These are phyloP conservation scores for Nakazawaea siamensis DNA, from an alignment of 805 yeast species.

Conservation along the genomic window DNA sequence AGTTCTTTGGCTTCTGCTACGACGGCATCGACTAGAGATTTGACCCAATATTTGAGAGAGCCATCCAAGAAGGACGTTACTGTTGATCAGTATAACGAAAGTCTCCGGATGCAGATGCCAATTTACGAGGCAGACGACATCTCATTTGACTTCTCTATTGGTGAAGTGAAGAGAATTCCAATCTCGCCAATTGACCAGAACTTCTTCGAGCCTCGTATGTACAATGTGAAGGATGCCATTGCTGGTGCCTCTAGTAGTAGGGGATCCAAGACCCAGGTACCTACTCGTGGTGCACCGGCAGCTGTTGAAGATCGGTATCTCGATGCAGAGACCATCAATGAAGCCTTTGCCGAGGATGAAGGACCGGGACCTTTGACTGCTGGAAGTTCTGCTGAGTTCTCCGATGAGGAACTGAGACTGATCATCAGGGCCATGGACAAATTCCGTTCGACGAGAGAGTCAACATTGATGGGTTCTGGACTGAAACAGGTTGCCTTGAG, in stretches of 20 bases:
- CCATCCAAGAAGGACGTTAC: conserved; percentile 5
- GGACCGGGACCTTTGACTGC: background rate
- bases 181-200: conserved; percentile 10
- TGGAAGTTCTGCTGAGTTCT: background rate
- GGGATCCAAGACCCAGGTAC: background rate
- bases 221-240: background rate
- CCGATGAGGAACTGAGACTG: conserved; percentile 4
- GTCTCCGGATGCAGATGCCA: background rate
- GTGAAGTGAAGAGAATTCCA: conserved; percentile 6
- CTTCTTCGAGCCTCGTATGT: conserved; percentile 6
- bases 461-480: background rate
- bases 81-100: conserved; percentile 5
- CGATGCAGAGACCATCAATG: conserved; percentile 7
- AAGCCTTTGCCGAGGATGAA: background rate
- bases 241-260: background rate
- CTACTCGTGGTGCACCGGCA: too few species aligned
- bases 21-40: conserved; percentile 7
- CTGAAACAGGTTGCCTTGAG: conserved; percentile 1
- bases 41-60: conserved; percentile 3
- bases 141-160: conserved; percentile 8
- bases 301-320: conserved; percentile 4
- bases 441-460: too few species aligned
- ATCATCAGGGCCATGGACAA: conserved; percentile 2
- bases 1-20: conserved; percentile 1
- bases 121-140: background rate